A percentile compares a stretch with the other conserved stretches of the same genome.
These are phyloP conservation scores for Capronia epimyces DNA, from an alignment of 2,329 filamentous ascomycete species.

Conservation along the genomic window DNA sequence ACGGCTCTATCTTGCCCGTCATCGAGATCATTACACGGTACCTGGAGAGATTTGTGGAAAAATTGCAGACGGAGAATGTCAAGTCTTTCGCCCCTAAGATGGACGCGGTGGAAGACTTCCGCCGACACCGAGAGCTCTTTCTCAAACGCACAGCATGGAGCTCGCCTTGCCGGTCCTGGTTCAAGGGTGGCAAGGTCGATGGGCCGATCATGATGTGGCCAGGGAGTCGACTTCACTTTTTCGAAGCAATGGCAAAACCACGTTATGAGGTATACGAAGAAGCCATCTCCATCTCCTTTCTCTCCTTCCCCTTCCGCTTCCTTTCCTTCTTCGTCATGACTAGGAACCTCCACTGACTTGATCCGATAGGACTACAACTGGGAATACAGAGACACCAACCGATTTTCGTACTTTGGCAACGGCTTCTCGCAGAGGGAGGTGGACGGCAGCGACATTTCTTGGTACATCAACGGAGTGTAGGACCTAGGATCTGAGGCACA, in stretches of 20 bases:
- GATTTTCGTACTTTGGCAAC: no score
- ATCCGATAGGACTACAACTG: no score
- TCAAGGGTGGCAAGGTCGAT: slow-evolving; percentile 28
- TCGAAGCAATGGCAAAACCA: slow-evolving; percentile 34
- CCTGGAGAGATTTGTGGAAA: slow-evolving; percentile 10
- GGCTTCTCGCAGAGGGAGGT: no score
- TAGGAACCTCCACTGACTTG: no score
- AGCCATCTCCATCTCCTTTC: no score
- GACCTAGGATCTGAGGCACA: no score
- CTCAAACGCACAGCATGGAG: slow-evolving; percentile 31
- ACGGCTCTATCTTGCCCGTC: slow-evolving; percentile 20
- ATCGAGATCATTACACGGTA: slow-evolving; percentile 5
- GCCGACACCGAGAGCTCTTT: slow-evolving; percentile 38
- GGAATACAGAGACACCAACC: no score
- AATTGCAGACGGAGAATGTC: slow-evolving; percentile 19
- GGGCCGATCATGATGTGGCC: slow-evolving; percentile 39
- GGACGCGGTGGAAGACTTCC: slow-evolving; percentile 32
- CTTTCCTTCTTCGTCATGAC: no score
- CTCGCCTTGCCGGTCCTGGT: slow-evolving; percentile 14
- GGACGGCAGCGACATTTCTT: no score
- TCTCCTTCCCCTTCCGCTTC: no score
- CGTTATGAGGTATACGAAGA: slow-evolving; percentile 41
- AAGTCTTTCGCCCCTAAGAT: slow-evolving; percentile 16
- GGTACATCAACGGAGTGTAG: no score
- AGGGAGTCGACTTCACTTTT: slow-evolving; percentile 36